Conservation (phyloP, 495 filamentous ascomycete genomes). For the Neurospora tetraspora region DNA sequence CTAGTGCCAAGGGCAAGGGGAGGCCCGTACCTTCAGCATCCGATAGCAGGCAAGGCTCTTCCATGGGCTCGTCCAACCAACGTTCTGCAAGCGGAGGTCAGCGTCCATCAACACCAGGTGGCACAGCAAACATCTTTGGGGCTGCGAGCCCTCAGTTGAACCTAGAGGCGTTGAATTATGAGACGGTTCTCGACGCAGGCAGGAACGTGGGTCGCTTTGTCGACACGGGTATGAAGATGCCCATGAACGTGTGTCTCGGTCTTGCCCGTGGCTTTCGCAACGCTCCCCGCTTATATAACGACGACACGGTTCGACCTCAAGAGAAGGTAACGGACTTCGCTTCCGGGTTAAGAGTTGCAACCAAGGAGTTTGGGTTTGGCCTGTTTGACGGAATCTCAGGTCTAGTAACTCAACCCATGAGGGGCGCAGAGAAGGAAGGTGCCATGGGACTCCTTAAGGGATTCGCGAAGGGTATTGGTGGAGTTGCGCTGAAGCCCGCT, state of each 20-base stretch:
- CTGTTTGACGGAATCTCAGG: constrained; percentile 65
- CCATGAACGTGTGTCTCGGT: constrained; percentile 70
- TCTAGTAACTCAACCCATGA: constrained; percentile 57
- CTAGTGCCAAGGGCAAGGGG: background rate
- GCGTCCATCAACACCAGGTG: background rate
- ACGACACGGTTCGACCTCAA: constrained; percentile 55
- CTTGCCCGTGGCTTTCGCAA: constrained; percentile 82
- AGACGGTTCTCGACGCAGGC: constrained; percentile 48
- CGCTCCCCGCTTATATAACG: constrained; percentile 67
- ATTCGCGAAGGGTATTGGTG: constrained; percentile 64
- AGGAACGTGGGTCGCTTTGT: constrained; percentile 60
- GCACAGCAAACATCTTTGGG: background rate
- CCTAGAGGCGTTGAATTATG: constrained; percentile 28
- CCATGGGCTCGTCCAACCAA: background rate
- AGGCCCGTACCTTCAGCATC: background rate
- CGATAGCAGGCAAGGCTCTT: background rate
- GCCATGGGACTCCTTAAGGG: constrained; percentile 62
- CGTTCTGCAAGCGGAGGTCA: background rate
- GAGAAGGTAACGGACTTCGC: constrained; percentile 62
- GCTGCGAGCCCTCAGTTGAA: background rate
- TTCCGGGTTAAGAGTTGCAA: constrained; percentile 55
- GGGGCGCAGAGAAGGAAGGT: constrained; percentile 60
- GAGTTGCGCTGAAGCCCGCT: constrained; percentile 57
- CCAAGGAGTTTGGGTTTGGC: constrained; percentile 57
- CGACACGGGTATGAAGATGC: constrained; percentile 58